Base-by-base conservation (phyloP, 2,329 filamentous ascomycete genomes). In the Cordyceps tenuipes region DNA sequence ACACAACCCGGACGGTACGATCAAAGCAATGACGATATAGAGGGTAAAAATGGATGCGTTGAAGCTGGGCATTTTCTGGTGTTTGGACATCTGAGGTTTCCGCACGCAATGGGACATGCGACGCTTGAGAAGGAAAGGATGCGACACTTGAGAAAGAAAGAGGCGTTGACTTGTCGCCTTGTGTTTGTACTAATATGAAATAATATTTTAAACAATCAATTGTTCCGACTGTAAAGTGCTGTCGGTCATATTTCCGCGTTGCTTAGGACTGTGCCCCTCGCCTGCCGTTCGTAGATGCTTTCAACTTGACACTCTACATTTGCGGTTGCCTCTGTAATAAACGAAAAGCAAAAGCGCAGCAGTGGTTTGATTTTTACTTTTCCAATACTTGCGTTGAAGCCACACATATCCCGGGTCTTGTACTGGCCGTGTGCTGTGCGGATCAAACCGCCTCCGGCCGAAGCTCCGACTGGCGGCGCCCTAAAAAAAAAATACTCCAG, bases 181-280 rank as follows among this genome's bases (percentile, higher is more conserved):
- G 10, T 59, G 48, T 8, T 6, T 60, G 58, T 60, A 60, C 46
- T 49, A 60, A 60, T 31, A 55, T 60, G 51, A n/a, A 34, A 55
- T 54, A 15, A 59, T 48, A 34, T 46, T 51, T 34, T 29, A 9
- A 54, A 54, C 47, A 54, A 6, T 21, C 7, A 17, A 43, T 36
- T 43, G 9, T 6, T 21, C 21, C 12, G 9, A 46, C 43, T n/a
- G 19, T 46, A 10, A 43, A 43, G 8, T 13, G 34, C 9, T 36
- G 9, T 36, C 12, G 34, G 34, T 36, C 34, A 10, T 13, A 10
- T 36, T 10, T 36, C 34, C 9, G 34, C 13, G 34, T 10, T 36
- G 12, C 9, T 36, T 36, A 10, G 34, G 34, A 36, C 34, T 36
- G 34, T 36, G 2, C 29, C 29, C 29, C 7, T 8, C 29, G 12